Evolutionary conservation across 495 filamentous ascomycete genomes (phyloP), one percentile per base, ranked within the genome.

Genomic region (Bacidia rubella): DNA sequence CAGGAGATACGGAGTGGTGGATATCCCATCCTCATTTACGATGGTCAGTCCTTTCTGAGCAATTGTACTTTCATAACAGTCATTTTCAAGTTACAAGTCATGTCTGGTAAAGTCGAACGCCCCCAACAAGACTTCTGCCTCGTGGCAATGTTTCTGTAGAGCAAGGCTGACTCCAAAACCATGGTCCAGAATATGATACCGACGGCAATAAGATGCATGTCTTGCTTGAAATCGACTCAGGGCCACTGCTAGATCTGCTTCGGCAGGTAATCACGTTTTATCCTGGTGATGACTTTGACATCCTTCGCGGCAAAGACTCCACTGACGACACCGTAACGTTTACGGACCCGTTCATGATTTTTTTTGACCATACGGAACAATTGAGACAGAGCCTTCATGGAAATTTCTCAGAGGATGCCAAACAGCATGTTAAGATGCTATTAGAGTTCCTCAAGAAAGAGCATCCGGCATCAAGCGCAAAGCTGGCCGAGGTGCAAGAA

Each of bases 211-310:
- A 44, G 19, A 48, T 38, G 32, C 53, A 59, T 24, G 43, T 49
- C 19, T 41, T 53, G 9, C 54, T 59, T 22, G 57, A 52, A 17
- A 52, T 59, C 22, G 38, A 40, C 9, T 56, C 54, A 0, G 3
- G 42, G 40, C 54, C 57, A 0, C 40, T 56, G 22, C 54, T 57
- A 15, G 56, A 56, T 20, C 15, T 56, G 11, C 25, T 59, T 11
- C 53, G 53, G 20, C 41, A 47, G 5, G 53, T 59, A 10, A 59
- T 59, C 20, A 53, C 48, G 11, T 59, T 53, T 39, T 57, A 48
- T 21, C 57, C 57, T 12, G 57, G 57, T n/a, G 53, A 55, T n/a
- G 57, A 59, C 19, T 57, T 59, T 44, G 57, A 59, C 17, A 29
- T 49, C 25, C 54, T 59, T n/a, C 27, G 49, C 0, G 52, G 56